Evolutionary conservation across 192 early-diverging fungal genomes (phyloP), one percentile per base, ranked within the genome.

Genomic region (Backusella macrospora): DNA sequence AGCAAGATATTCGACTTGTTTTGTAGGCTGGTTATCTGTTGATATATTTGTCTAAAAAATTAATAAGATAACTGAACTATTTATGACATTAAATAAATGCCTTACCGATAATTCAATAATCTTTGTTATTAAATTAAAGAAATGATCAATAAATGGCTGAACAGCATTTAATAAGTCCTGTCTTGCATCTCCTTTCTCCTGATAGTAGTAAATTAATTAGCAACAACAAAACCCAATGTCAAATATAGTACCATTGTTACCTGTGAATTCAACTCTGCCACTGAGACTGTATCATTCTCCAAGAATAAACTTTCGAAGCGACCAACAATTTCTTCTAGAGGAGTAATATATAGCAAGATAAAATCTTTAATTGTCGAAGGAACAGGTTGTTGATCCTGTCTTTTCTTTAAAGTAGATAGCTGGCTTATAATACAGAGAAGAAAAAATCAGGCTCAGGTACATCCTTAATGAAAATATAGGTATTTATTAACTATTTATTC

Each of bases 91-190:
- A 45, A n/a, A 16, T 34, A 49, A 37, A 12, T 10, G 40, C 79
- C 2, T 66, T 78, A 87, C 86, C 5, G 86, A 85, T 26, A 89
- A 82, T 26, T 81, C 67, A 44, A 90, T 72, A 14, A 88, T 76
- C 8, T 75, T 68, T 34, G 76, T 67, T 10, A 86, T 76, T 1
- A 71, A 68, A 7, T 81, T 77, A 16, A 90, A 76, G 55, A 83
- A 90, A n/a, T 74, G n/a, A 34, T 84, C 80, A 16, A 81, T 73
- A 21, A 81, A 73, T 9, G 68, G 67, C 3, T 83, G 77, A 16
- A 86, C 66, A 7, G 81, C 76, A 23, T 76, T 62, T 15, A 78
- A 70, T 18, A 88, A 73, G 16, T 83, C 77, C 21, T 44, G 43
- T 4, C 70, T 70, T 14, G 78, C 79, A 39, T 72, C 62, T 12